These are phyloP conservation scores for Metschnikowia peoriensis DNA, from an alignment of 805 yeast species.

Conservation along the genomic window DNA sequence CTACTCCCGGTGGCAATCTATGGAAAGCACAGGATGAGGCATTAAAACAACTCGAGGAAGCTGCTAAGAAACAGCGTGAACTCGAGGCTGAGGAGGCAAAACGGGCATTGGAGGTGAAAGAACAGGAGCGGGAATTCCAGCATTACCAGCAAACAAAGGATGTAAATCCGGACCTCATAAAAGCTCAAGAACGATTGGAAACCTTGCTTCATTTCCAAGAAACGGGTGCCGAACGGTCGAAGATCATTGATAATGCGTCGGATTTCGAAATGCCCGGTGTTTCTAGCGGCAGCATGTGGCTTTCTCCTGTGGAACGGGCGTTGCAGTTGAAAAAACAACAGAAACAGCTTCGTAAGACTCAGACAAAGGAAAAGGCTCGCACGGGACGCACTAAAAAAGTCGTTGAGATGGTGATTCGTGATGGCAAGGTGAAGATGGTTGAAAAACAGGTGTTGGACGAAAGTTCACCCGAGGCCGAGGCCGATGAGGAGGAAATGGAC, in stretches of 20 bases:
- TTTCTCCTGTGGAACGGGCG: conserved; percentile 84
- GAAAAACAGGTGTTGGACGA: conserved; percentile 36
- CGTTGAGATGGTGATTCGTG: conserved; percentile 71
- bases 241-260: conserved; percentile 88
- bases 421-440: conserved; percentile 73
- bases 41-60: conserved; percentile 56
- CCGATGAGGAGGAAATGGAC: conserved; percentile 33
- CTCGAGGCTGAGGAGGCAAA: conserved; percentile 19
- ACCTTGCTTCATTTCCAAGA: conserved; percentile 77
- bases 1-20: conserved; percentile 59
- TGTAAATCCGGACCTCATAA: conserved; percentile 55
- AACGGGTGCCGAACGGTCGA: conserved; percentile 85
- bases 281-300: conserved; percentile 65
- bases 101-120: conserved; percentile 34
- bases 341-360: conserved; percentile 61
- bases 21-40: conserved; percentile 68
- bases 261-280: conserved; percentile 69
- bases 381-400: conserved; percentile 74
- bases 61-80: conserved; percentile 26
- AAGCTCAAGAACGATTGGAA: conserved; percentile 74
- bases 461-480: conserved; percentile 31
- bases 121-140: conserved; percentile 45
- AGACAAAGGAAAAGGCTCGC: conserved; percentile 49
- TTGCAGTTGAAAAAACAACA: conserved; percentile 85
- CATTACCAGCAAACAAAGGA: conserved; percentile 39